These are phyloP conservation scores for Metschnikowia drakensbergensis DNA, from an alignment of 805 yeast genomes.

Conservation along the genomic window DNA sequence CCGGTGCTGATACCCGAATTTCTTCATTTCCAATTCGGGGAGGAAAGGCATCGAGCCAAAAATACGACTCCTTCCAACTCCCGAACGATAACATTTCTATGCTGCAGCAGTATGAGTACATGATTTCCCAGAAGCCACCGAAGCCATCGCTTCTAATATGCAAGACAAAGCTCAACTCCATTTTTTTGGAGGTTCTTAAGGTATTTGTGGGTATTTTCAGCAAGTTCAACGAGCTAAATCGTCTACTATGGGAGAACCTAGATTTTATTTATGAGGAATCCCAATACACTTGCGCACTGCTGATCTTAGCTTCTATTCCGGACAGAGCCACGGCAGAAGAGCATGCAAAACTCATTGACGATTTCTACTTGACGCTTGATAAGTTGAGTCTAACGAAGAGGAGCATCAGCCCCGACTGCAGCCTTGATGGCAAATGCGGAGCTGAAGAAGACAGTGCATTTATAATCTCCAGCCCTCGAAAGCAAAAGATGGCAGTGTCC, in stretches of 20 bases:
- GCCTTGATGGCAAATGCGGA: conserved; percentile 6
- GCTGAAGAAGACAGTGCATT: conserved; percentile 13
- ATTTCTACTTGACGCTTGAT: conserved; percentile 27
- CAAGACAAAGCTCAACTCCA: conserved; percentile 30
- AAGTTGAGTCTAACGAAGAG: conserved; percentile 18
- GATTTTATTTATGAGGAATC: conserved; percentile 28
- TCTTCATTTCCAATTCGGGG: background rate
- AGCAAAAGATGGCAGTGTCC: conserved; percentile 5
- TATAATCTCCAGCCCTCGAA: conserved; percentile 19
- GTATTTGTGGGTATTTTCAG: conserved; percentile 29
- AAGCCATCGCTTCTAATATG: conserved; percentile 28
- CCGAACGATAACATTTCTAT: conserved; percentile 11
- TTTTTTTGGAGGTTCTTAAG: conserved; percentile 35
- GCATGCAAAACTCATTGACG: conserved; percentile 27
- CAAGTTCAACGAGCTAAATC: conserved; percentile 27
- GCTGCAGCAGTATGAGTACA: conserved; percentile 25
- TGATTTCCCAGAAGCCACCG: conserved; percentile 23
- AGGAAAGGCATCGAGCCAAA: background rate
- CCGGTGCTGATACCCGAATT: background rate
- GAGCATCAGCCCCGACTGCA: conserved; percentile 5
- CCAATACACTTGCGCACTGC: conserved; percentile 9
- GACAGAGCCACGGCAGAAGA: conserved; percentile 28
- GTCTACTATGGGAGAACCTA: conserved; percentile 24
- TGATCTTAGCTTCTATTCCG: conserved; percentile 26
- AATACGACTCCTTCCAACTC: conserved; percentile 5